phyloP scores from a whole-genome alignment of 495 filamentous ascomycete species.

The Alectoria sarmentosa region DNA sequence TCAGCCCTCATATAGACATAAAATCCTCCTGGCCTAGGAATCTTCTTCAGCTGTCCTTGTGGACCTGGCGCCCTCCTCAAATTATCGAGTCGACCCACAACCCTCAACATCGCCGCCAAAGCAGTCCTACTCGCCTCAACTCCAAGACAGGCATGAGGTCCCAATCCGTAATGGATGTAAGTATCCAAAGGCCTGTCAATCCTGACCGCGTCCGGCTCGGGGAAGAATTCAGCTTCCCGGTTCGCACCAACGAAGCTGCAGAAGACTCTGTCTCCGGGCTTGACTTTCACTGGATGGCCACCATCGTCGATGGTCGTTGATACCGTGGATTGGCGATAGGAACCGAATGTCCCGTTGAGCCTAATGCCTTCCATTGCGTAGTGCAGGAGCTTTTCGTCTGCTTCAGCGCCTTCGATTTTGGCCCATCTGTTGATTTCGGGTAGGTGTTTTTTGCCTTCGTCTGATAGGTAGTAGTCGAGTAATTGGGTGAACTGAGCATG shows the following conservation, averaged over 20 bases:
- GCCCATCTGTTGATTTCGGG: slow-evolving; percentile 52
- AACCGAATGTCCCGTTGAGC: slow-evolving; percentile 53
- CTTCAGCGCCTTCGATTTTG: slow-evolving; percentile 39
- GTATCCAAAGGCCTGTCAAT: slow-evolving; percentile 58
- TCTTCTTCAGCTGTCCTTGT: slow-evolving; percentile 68
- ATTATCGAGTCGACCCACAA: slow-evolving; percentile 48
- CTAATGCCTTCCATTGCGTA: slow-evolving; percentile 51
- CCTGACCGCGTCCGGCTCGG: slow-evolving; percentile 58
- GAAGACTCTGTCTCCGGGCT: slow-evolving; percentile 48
- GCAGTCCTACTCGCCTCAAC: slow-evolving; percentile 54
- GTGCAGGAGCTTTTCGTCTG: slow-evolving; percentile 44
- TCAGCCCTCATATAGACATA: slow-evolving; percentile 70
- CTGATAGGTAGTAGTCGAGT: slow-evolving; percentile 68
- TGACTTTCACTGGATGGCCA: slow-evolving; percentile 43
- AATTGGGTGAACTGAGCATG: slow-evolving; percentile 56
- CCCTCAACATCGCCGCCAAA: slow-evolving; percentile 57
- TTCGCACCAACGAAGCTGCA: slow-evolving; percentile 47
- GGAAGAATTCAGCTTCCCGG: slow-evolving; percentile 57
- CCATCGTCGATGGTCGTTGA: slow-evolving; percentile 44
- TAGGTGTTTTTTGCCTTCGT: slow-evolving; percentile 47
- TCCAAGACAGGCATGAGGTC: slow-evolving; percentile 57
- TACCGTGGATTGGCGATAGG: slow-evolving; percentile 44
- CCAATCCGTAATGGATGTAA: slow-evolving; percentile 62
- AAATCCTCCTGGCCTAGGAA: slow-evolving; percentile 51
- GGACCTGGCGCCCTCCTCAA: slow-evolving; percentile 62